Evolutionary conservation across 371 early-diverging fungal genomes (phyloP).

Genomic region (Blyttiomyces sp.): DNA sequence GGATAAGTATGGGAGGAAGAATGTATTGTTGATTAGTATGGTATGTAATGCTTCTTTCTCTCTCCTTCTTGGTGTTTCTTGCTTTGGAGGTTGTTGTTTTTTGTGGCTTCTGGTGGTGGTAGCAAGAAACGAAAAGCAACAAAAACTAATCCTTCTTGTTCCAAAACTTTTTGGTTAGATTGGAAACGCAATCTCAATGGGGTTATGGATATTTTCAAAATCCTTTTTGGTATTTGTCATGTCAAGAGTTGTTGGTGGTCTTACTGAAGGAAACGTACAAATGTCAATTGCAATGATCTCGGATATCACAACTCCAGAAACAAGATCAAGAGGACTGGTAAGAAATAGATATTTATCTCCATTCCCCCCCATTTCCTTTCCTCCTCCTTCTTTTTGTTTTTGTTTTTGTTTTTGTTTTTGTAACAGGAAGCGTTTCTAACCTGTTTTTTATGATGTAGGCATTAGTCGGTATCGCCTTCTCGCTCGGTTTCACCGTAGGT

Average conservation of each 20-base stretch:
- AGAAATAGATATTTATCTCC: background rate
- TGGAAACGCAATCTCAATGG: slow-evolving; percentile 85
- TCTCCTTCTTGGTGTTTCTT: background rate
- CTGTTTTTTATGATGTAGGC: slow-evolving; percentile 57
- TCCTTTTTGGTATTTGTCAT: slow-evolving; percentile 79
- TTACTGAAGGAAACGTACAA: slow-evolving; percentile 96
- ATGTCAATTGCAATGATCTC: slow-evolving; percentile 92
- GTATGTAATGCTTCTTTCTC: slow-evolving; percentile 36
- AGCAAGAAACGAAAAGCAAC: background rate
- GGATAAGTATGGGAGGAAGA: slow-evolving; percentile 83
- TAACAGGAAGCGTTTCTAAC: background rate
- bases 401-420: background rate
- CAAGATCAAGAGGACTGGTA: slow-evolving; percentile 74
- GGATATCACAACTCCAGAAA: slow-evolving; percentile 79
- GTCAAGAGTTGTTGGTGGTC: slow-evolving; percentile 87
- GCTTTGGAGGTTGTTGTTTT: slow-evolving; percentile 5
- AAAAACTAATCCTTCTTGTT: too few species aligned
- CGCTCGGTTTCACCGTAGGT: slow-evolving; percentile 92
- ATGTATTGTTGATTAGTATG: slow-evolving; percentile 82
- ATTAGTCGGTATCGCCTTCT: slow-evolving; percentile 94
- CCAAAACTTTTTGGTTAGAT: too few species aligned
- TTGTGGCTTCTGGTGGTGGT: background rate
- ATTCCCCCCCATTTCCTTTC: background rate
- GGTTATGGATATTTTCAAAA: slow-evolving; percentile 83
- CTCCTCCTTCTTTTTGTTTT: background rate